Percentiles rank a stretch among this genome's conserved stretches.
Conservation (phyloP, 805 yeast genomes). For the Starmerella etchellsii region DNA sequence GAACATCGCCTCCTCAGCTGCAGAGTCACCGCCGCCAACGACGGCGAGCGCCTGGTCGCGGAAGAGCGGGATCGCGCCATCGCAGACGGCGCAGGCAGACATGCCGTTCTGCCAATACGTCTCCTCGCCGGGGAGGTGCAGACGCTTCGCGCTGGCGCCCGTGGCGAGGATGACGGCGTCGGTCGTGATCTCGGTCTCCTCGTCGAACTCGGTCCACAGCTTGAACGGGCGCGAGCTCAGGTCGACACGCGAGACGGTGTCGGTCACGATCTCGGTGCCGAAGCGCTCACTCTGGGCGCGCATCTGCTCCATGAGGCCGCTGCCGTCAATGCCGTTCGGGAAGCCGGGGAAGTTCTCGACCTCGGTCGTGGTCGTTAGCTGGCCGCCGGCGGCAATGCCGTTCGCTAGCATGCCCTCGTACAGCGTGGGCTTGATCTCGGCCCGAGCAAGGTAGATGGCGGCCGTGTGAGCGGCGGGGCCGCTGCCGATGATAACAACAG, state of each 20-base stretch:
- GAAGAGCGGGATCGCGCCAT: constrained; percentile 98
- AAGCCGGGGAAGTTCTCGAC: constrained; percentile 98
- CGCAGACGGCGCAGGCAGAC: constrained; percentile 99
- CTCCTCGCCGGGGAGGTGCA: constrained; percentile 91
- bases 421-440: constrained; percentile 83
- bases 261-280: constrained; percentile 91
- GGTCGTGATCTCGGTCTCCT: constrained; percentile 74
- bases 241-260: constrained; percentile 88
- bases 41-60: constrained; percentile 97
- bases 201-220: constrained; percentile 92
- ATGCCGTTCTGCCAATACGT: constrained; percentile 98
- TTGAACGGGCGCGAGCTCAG: constrained; percentile 82
- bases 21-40: constrained; percentile 98
- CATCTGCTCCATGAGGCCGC: constrained; percentile 87
- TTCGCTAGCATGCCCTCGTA: constrained; percentile 96
- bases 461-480: constrained; percentile 99
- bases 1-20: constrained; percentile 97
- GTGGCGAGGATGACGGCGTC: constrained; percentile 91
- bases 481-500: constrained; percentile 48
- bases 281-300: constrained; percentile 73
- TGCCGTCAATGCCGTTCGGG: constrained; percentile 83
- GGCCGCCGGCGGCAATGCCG: constrained; percentile 99
- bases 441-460: constrained; percentile 91
- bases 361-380: constrained; percentile 95
- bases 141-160: constrained; percentile 96